Evolutionary conservation across 306 rosid genomes (phyloP), one percentile per base, ranked within the genome.

Genomic region (Lotus japonicus): DNA sequence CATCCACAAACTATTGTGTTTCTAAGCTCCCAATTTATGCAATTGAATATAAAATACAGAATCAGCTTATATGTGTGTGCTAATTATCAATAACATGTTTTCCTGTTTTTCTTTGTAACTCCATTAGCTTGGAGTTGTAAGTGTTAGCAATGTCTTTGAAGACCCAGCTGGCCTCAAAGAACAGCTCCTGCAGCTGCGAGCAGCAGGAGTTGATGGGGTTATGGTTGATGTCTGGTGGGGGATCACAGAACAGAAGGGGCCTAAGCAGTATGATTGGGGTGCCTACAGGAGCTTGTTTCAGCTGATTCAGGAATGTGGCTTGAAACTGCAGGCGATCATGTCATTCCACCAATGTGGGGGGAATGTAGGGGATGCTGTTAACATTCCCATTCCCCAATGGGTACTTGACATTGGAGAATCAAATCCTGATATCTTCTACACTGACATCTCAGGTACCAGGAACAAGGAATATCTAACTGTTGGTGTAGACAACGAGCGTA

Each of bases 171-270:
- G 71, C 11, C 82, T 86, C 6, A 73, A 67, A 64, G 66, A 79
- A 23, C 84, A 83, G 67, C 87, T 92, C 11, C 46, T 64, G 82
- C 58, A 74, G 79, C 84, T 89, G 46, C 69, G 69, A 33, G 74
- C 13, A 43, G 87, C 86, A 35, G 89, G 85, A 12, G 80, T 89
- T 9, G 96, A 92, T 56, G 95, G 98, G 13, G 96, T 92, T 1
- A 92, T 92, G 98, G 76, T 84, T 19, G 95, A 92, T 82, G 95
- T 87, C n/a, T 92, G 98, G 95, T 92, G 95, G 96, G 96, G 96
- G 70, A 86, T 92, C 59, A 75, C 81, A 68, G 96, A 89, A 71
- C 78, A 58, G 17, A 77, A 81, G 35, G 92, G 86, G 42, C 92
- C 98, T 33, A 84, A 86, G 77, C 72, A 83, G 44, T 84, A 89